Evolutionary conservation across 768 basidiomycete species (phyloP).

Genomic region (Boletus patriciae): DNA sequence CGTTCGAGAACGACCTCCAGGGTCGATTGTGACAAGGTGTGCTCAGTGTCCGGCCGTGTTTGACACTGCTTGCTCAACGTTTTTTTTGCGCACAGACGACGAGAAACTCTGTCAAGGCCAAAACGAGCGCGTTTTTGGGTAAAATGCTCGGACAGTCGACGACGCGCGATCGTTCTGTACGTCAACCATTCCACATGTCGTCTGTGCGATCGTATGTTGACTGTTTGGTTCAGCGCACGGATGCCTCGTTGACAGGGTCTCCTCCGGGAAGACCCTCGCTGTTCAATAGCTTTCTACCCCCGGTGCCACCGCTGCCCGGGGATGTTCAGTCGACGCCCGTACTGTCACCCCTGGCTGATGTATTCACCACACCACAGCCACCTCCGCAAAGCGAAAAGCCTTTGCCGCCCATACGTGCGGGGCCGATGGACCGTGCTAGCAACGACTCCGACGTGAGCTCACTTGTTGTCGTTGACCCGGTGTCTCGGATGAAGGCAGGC

Average conservation of each 20-base stretch:
- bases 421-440: slow-evolving; percentile 36
- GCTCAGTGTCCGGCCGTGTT: not conserved
- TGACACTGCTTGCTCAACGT: not conserved
- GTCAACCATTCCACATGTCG: slow-evolving; percentile 17
- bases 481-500: slow-evolving; percentile 39
- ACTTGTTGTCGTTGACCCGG: slow-evolving; percentile 55
- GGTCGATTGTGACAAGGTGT: slow-evolving; percentile 51
- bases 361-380: slow-evolving; percentile 41
- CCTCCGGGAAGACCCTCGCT: slow-evolving; percentile 31
- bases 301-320: slow-evolving; percentile 51
- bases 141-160: slow-evolving; percentile 72
- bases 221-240: slow-evolving; percentile 50
- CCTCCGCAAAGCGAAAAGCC: slow-evolving; percentile 52
- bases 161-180: slow-evolving; percentile 68
- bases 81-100: slow-evolving; percentile 20
- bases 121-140: slow-evolving; percentile 78
- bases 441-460: slow-evolving; percentile 54
- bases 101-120: slow-evolving; percentile 69
- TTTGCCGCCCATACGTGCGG: slow-evolving; percentile 56
- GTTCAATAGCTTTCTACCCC: slow-evolving; percentile 39
- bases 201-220: slow-evolving; percentile 16
- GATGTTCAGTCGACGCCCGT: slow-evolving; percentile 38
- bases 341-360: slow-evolving; percentile 51
- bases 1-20: slow-evolving; percentile 42
- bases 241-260: slow-evolving; percentile 39